These are phyloP conservation scores for Zygotorulaspora danielsina DNA, from an alignment of 805 yeast species.

Conservation along the genomic window DNA sequence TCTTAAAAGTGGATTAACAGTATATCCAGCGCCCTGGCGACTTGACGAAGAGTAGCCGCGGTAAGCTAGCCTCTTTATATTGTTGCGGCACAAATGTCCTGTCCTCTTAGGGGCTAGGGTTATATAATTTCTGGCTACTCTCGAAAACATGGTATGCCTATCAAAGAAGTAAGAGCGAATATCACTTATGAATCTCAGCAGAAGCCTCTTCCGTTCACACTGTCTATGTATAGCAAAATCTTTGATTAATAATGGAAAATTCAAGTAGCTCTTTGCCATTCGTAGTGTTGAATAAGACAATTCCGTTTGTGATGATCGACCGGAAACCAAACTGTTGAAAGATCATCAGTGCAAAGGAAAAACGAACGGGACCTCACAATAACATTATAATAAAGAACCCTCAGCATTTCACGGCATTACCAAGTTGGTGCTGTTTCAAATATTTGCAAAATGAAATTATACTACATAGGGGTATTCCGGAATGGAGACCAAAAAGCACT, in stretches of 20 bases:
- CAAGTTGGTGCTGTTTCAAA: not conserved
- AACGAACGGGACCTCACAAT: no score
- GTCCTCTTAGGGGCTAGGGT: slow-evolving; percentile 3
- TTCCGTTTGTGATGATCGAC: not conserved
- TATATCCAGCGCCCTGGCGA: slow-evolving; percentile 1
- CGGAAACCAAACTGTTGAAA: not conserved
- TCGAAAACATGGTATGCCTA: slow-evolving; percentile 3
- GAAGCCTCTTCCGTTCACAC: not conserved
- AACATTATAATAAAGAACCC: no score
- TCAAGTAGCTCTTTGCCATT: not conserved
- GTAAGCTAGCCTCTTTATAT: slow-evolving; percentile 4
- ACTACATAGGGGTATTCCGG: slow-evolving; percentile 82
- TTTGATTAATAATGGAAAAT: not conserved
- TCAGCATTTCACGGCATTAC: no score
- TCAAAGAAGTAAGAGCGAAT: not conserved
- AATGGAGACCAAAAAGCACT: slow-evolving; percentile 56
- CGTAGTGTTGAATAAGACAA: not conserved
- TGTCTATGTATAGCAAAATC: not conserved
- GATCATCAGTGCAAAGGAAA: not conserved
- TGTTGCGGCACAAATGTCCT: slow-evolving; percentile 1
- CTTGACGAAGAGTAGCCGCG: slow-evolving; percentile 8
- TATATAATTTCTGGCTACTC: slow-evolving; percentile 5
- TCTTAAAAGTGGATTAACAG: slow-evolving; percentile 2
- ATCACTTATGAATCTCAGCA: not conserved
- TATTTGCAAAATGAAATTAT: slow-evolving; percentile 69